Evolutionary conservation across 2,329 filamentous ascomycete species (phyloP).

Genomic region (Rhinocladiella similis): DNA sequence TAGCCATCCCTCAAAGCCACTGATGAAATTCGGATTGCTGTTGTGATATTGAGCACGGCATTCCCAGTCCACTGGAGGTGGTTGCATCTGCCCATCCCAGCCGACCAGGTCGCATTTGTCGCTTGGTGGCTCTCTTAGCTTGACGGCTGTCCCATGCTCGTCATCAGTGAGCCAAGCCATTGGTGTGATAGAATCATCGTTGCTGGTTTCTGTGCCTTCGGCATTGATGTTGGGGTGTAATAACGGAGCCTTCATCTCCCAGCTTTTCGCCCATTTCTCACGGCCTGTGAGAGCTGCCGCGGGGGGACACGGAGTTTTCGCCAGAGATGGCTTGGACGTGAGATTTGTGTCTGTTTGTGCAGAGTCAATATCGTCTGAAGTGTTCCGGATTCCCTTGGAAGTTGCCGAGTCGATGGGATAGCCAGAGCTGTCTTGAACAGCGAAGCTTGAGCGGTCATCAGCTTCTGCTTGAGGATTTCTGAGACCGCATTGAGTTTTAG

Average conservation of each 20-base stretch:
- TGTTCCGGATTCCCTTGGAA: background rate
- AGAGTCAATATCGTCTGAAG: background rate
- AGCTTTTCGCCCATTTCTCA: slow-evolving; percentile 12
- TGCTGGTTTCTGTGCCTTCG: slow-evolving; percentile 18
- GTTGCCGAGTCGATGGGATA: background rate
- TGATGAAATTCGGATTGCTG: slow-evolving; percentile 21
- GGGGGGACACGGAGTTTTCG: background rate
- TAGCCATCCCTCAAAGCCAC: slow-evolving; percentile 35
- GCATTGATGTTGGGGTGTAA: slow-evolving; percentile 22
- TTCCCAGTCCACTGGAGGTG: slow-evolving; percentile 50
- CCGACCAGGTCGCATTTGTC: slow-evolving; percentile 31
- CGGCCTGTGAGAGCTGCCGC: background rate
- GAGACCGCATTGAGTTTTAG: too few species aligned
- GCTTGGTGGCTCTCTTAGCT: background rate
- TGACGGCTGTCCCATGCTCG: slow-evolving; percentile 20
- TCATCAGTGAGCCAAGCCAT: background rate
- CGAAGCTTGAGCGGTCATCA: background rate
- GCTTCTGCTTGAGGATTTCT: background rate
- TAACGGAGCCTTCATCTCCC: slow-evolving; percentile 12
- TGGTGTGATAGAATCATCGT: slow-evolving; percentile 12
- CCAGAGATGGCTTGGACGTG: background rate
- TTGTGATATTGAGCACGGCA: slow-evolving; percentile 37
- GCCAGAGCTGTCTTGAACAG: background rate
- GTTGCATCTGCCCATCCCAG: slow-evolving; percentile 48
- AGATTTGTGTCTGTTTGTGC: background rate